Evolutionary conservation across 345 rosid genomes (phyloP).

Genomic region (Stellera chamaejasme): DNA sequence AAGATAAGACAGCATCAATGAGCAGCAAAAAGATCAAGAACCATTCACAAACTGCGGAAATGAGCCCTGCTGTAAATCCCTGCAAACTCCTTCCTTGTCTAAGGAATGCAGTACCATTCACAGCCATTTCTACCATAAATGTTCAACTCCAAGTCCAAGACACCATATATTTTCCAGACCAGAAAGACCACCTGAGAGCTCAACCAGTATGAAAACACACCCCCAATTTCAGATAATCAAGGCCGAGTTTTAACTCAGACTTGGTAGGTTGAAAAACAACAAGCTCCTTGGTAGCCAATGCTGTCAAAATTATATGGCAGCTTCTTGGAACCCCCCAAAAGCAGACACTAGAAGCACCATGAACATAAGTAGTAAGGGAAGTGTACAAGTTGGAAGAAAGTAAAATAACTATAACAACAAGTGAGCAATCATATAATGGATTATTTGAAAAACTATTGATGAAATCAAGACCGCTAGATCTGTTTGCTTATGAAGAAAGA

Average conservation of each 20-base stretch:
- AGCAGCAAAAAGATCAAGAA: conserved; percentile 52
- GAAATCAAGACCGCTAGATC: no score
- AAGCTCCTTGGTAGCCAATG: background rate
- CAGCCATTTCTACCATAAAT: conserved; percentile 26
- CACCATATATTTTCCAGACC: conserved; percentile 11
- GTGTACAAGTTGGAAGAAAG: no score
- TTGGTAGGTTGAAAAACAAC: background rate
- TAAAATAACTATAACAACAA: no score
- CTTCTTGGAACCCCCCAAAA: no score
- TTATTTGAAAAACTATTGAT: no score
- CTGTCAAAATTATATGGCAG: no score
- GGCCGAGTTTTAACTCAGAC: conserved; percentile 18
- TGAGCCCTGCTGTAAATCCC: conserved; percentile 28
- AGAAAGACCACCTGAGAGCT: conserved; percentile 7
- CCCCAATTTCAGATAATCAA: conserved; percentile 15
- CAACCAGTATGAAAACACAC: conserved; percentile 5
- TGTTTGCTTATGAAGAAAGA: no score
- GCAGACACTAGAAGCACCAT: no score
- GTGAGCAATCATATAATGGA: no score
- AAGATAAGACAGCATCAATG: conserved; percentile 49
- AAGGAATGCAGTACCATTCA: conserved; percentile 13
- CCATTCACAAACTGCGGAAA: conserved; percentile 63
- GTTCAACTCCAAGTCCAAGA: conserved; percentile 7
- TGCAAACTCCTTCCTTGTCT: conserved; percentile 17
- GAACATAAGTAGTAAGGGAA: no score